Base-by-base conservation (phyloP, 805 yeast species). In the Yarrowia sp. region DNA sequence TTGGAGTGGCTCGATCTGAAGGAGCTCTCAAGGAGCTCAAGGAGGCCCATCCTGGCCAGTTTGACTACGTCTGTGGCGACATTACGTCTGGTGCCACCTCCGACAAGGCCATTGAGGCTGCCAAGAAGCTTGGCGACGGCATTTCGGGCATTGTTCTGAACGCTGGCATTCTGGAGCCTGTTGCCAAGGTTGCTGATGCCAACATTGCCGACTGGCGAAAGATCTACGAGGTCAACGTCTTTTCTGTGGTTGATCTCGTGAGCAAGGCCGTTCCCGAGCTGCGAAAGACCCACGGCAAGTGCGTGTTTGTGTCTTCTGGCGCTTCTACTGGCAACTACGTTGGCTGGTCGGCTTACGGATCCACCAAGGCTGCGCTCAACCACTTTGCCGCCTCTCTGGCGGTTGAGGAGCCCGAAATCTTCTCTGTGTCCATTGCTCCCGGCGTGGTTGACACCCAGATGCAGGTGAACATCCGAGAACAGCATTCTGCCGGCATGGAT, bases 271-370 rank as follows among this genome's bases (percentile, higher is more conserved):
- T 90, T 55, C 92, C 94, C 0, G 79, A 83, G 43, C 79, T 94
- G 70, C 79, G 84, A 44, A 76, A 80, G 63, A 70, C 86, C 4
- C 78, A 83, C 14, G 97, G 97, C 0, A 83, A 81, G 49, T 82
- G 89, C 43, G 81, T 94, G n/a, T 86, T 89, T 68, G 97, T 93
- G 0, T 90, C 96, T 19, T 91, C 97, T 1, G 98, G 97, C 7
- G 98, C 98, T 0, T 84, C 96, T 19, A 82, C 83, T 0, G 84
- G 81, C 66, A 79, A 87, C 19, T 83, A 81, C 71, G 84, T 81
- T 70, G 95, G 92, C 0, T 94, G 98, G 98, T 89, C 89, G 17
- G 96, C 97, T 6, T 94, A 94, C 73, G 97, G 97, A 0, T 80
- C 93, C 5, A 87, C 97, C 8, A 94, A 94, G 76, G 97, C 98